Evolutionary conservation across 2,329 filamentous ascomycete genomes (phyloP).

Genomic region (Neoarthrinium moseri): DNA sequence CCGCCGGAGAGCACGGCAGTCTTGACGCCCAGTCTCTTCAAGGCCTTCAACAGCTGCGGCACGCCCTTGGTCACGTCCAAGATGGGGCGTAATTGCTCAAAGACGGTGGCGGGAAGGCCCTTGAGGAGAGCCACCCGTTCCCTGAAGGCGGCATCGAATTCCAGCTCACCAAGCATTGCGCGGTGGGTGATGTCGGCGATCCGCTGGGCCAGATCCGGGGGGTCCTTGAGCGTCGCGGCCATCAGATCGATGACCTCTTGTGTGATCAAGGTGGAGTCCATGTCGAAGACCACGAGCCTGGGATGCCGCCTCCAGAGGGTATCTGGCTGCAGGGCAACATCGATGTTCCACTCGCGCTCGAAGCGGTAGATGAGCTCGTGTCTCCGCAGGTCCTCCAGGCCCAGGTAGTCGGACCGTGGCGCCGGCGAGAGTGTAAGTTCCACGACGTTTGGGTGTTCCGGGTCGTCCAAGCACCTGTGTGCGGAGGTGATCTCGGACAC

Average conservation of each 20-base stretch:
- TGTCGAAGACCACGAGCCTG: constrained; percentile 91
- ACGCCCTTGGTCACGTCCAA: constrained; percentile 84
- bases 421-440: constrained; percentile 64
- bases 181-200: constrained; percentile 89
- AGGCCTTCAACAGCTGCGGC: constrained; percentile 66
- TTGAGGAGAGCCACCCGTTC: constrained; percentile 79
- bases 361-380: constrained; percentile 82
- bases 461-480: constrained; percentile 63
- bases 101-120: constrained; percentile 76
- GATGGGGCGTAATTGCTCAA: constrained; percentile 70
- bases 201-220: constrained; percentile 70
- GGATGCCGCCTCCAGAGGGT: constrained; percentile 75
- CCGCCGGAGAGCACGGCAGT: constrained; percentile 91
- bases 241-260: constrained; percentile 98
- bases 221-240: constrained; percentile 70
- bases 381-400: constrained; percentile 69
- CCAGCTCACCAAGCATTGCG: constrained; percentile 94
- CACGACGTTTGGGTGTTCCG: constrained; percentile 60
- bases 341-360: constrained; percentile 85
- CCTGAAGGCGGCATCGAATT: constrained; percentile 82
- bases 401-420: constrained; percentile 61
- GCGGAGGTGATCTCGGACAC: constrained; percentile 56
- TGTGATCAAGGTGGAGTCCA: constrained; percentile 96
- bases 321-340: constrained; percentile 75
- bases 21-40: constrained; percentile 79